phyloP scores from a whole-genome alignment of 1,284 basidiomycete species.

The Pseudozyma flocculosa region DNA sequence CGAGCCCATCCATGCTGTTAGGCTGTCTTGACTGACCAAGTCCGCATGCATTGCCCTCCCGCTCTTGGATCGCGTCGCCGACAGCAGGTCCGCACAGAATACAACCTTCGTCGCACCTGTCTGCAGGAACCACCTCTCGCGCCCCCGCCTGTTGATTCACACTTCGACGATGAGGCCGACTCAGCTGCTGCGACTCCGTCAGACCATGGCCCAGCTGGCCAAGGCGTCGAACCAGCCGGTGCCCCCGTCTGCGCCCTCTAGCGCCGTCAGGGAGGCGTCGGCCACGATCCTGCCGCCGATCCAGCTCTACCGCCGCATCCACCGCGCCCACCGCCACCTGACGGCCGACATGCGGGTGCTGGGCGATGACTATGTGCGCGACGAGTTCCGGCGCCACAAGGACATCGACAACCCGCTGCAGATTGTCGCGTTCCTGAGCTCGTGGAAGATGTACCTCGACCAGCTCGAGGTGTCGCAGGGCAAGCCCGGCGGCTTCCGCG shows the following conservation, averaged over 20 bases:
- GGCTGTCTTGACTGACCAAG: no score
- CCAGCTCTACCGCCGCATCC: conserved; percentile 51
- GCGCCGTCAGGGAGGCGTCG: conserved; percentile 24
- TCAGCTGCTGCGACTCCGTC: conserved; percentile 6
- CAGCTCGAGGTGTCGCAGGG: conserved; percentile 39
- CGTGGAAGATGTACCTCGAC: conserved; percentile 58
- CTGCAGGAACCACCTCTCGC: no score
- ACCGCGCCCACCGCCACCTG: conserved; percentile 49
- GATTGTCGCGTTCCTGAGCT: conserved; percentile 54
- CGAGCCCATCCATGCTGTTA: no score
- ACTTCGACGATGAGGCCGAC: conserved; percentile 16
- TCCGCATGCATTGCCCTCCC: no score
- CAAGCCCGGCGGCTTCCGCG: conserved; percentile 24
- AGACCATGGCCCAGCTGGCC: conserved; percentile 14
- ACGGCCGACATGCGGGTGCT: conserved; percentile 55
- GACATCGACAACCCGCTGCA: conserved; percentile 54
- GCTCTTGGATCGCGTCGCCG: no score
- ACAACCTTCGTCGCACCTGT: no score
- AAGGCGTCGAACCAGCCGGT: conserved; percentile 27
- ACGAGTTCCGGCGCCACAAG: conserved; percentile 53
- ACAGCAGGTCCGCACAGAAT: no score
- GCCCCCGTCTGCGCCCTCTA: conserved; percentile 21
- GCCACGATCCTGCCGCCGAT: conserved; percentile 50
- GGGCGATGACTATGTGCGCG: conserved; percentile 57
- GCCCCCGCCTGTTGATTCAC: neutral